Base-by-base conservation (phyloP, 129 eudicot species). In the Arctium lappa region DNA sequence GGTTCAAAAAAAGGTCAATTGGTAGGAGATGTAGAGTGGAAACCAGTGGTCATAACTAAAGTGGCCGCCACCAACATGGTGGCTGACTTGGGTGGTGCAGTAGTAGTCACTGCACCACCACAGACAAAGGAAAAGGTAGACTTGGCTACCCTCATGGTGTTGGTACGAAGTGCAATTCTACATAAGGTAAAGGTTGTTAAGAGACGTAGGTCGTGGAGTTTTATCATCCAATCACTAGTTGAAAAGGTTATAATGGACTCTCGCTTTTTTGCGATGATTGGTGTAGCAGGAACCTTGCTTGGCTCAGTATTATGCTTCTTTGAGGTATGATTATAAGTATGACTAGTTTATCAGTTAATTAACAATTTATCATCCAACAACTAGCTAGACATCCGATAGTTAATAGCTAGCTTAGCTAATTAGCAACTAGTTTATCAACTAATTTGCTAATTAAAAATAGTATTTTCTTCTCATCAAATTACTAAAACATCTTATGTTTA, bases 221-320 rank as follows among this genome's bases (percentile, higher is more conserved):
- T 66, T 10, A 69, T 87, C 75, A 27, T 90, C 36, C 90, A 92
- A 72, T 86, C 88, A 69, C 69, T 84, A 46, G 75, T 92, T 4
- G 94, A 90, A 80, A 90, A 87, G 97, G 88, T 56, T 37, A 78
- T 94, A 18, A 50, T 92, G 48, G 94, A 92, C 78, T 91, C 94
- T 82, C 85, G 98, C 80, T 94, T 94, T 84, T 88, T 94, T 70
- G 85, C 93, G 2, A 74, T 92, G 86, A 72, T 94, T 15, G 98
- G 92, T 10, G 89, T 90, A 31, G 97, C 86, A 13, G 98, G 98
- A 81, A 88, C 98, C 81, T 87, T 94, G 86, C 69, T 91, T 75
- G 97, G 97, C 77, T 91, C 98, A 15, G 77, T 92, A 79, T 75
- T 94, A 75, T 94, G 98, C 83, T 91, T 88, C 86, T 69, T 90